These are phyloP conservation scores for Nannochloropsis oceanica DNA, from an alignment of 108 stramenopile genomes.

Conservation along the genomic window DNA sequence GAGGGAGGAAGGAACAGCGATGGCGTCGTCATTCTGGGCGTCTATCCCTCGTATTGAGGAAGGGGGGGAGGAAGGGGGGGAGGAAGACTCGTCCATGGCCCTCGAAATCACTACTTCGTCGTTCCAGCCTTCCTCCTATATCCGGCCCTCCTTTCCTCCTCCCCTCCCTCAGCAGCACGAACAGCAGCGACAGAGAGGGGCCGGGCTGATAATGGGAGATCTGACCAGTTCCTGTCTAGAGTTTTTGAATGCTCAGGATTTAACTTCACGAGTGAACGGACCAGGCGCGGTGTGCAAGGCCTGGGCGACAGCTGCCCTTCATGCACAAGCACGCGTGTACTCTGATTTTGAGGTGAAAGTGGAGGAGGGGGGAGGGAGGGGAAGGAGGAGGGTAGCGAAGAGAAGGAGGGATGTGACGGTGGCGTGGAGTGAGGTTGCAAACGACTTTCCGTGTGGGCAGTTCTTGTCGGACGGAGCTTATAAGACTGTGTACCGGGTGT, in stretches of 20 bases:
- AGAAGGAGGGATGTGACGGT: neutral
- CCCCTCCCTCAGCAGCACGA: neutral
- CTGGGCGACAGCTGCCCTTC: neutral
- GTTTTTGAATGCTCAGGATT: neutral
- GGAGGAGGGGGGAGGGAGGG: neutral
- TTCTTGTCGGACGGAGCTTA: slow-evolving; percentile 78
- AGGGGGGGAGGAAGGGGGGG: neutral
- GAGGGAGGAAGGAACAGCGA: neutral
- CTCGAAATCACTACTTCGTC: neutral
- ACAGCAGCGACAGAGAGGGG: neutral
- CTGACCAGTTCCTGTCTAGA: neutral
- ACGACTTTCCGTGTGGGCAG: slow-evolving; percentile 11
- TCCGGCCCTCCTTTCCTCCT: neutral
- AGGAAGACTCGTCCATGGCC: neutral
- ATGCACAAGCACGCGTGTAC: neutral
- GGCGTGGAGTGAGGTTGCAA: neutral
- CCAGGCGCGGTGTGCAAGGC: neutral
- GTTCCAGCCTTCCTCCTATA: neutral
- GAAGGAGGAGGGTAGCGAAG: neutral
- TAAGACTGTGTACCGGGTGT: slow-evolving; percentile 70
- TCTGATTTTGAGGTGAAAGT: neutral
- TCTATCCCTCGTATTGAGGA: too few species aligned
- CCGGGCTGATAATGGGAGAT: neutral
- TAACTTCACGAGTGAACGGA: neutral
- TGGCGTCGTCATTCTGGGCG: too few species aligned